Evolutionary conservation across 176 grass and related monocot genomes (phyloP), one percentile per base, ranked within the genome.

Genomic region (Cenchrus fungigraminus): DNA sequence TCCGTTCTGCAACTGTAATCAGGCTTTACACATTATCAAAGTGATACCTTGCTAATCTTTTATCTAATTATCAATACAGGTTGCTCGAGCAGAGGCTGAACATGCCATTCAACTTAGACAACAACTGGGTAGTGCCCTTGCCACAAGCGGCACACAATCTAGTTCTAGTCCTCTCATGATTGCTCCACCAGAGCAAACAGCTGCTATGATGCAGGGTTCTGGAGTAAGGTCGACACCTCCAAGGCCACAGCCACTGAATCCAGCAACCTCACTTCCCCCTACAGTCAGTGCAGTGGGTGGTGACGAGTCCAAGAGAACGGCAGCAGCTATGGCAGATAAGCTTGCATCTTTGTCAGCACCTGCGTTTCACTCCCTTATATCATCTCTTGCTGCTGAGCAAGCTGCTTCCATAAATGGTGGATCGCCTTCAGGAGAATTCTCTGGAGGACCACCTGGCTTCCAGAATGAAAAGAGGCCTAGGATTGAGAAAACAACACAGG

Each of bases 241-340:
- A 17, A 83, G 80, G 73, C 67, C 85, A 80, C 87, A 86, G 74
- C 76, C 80, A 68, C 69, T 74, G 50, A 88, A 87, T 65, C 89
- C 40, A 12, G 76, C 76, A 66, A 90, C 85, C 62, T 88, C 89
- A 60, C 20, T 71, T 85, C 83, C n/a, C n/a, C 37, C 65, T 53
- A 71, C 85, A 46, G 79, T 77, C 52, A 88, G 50, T 84, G 82
- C 69, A 4, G 80, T 73, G 61, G 83, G 79, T 74, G 86, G 79
- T 74, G 86, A 90, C 20, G 90, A 99, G 57, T 77, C 91, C 66
- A 99, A 94, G 78, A 96, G 86, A 64, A 86, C 92, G n/a, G 97
- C 97, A 34, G 97, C 97, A 87, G 97, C 91, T 64, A 91, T 99
- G 63, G 97, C 92, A 40, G 97, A 92, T 65, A 99, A 94, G 82